Conservation (phyloP, 2,329 filamentous ascomycete species). For the Phaeosphaeria sp. region DNA sequence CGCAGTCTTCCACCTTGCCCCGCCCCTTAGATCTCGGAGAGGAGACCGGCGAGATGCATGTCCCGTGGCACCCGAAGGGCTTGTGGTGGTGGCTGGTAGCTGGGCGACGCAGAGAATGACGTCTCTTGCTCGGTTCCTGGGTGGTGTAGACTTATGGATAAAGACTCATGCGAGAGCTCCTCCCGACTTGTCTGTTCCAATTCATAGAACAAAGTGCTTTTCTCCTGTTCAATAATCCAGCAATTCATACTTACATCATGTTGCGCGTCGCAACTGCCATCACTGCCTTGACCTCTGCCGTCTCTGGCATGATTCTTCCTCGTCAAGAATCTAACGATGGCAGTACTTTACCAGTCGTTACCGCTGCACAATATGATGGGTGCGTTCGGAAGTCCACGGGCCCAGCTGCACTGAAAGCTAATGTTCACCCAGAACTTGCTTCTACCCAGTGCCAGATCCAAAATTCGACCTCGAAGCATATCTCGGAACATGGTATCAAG, state of each 20-base stretch:
- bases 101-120: conserved; percentile 7
- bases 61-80: not conserved
- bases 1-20: conserved; percentile 4
- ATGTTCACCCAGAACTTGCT: conserved; percentile 18
- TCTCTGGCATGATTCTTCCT: conserved; percentile 18
- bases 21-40: conserved; percentile 6
- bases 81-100: conserved; percentile 11
- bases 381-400: not conserved
- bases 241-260: not conserved
- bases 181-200: not conserved
- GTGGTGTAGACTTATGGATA: not conserved
- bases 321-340: conserved; percentile 20
- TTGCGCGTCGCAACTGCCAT: conserved; percentile 29
- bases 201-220: not conserved
- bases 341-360: conserved; percentile 16
- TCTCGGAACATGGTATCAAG: conserved; percentile 39
- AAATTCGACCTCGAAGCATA: conserved; percentile 35
- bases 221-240: not conserved
- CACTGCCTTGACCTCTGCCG: conserved; percentile 22
- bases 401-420: not conserved
- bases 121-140: conserved; percentile 1
- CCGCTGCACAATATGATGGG: conserved; percentile 32
- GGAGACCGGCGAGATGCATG: conserved; percentile 16
- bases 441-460: conserved; percentile 33
- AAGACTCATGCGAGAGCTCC: not conserved